Evolutionary conservation across 1,139 yeast genomes (phyloP), one percentile per base, ranked within the genome.

Genomic region (Hansenula sp.): DNA sequence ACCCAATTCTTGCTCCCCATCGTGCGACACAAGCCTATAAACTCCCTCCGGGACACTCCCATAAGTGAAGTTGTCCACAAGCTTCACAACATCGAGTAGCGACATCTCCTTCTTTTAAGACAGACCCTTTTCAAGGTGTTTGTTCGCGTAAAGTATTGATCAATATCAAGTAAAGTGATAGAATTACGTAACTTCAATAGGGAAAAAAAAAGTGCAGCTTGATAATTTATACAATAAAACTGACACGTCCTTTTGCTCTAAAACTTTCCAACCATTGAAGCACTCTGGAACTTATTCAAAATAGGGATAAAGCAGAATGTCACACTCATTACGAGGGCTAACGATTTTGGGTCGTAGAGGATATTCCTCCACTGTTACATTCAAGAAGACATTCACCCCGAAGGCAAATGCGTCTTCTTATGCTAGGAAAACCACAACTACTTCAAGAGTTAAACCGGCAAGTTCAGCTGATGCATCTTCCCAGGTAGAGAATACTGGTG

Each of bases 1-100:
- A 0, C 95, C 95, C 10, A 85, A 55, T 4, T 61, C 53, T 6
- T 44, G 48, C 5, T 26, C 7, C 12, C 35, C 37, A 22, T 54
- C 55, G 25, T 54, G 57, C 0, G 54, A 32, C 12, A 28, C 14
- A 9, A 54, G 40, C 3, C 26, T 37, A 20, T 30, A 53, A 2
- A 41, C 26, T 1, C 22, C 40, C 2, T 17, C 11, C 8, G 43
- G 41, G 14, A 22, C 8, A 6, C 32, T 12, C 2, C 32, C 44
- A 21, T 44, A 47, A 2, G 47, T 33, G 35, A 48, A 53, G n/a
- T 40, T 44, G 25, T 52, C 50, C 14, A 50, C 54, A 5, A 36
- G n/a, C 11, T 46, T 44, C 13, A 52, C 47, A 6, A 47, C 32
- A 3, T 39, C 34, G 2, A 53, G 38, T 11, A 49, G 31, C 1